These are phyloP conservation scores for Gossypium laxum DNA, from an alignment of 441 rosid genomes.

Conservation along the genomic window DNA sequence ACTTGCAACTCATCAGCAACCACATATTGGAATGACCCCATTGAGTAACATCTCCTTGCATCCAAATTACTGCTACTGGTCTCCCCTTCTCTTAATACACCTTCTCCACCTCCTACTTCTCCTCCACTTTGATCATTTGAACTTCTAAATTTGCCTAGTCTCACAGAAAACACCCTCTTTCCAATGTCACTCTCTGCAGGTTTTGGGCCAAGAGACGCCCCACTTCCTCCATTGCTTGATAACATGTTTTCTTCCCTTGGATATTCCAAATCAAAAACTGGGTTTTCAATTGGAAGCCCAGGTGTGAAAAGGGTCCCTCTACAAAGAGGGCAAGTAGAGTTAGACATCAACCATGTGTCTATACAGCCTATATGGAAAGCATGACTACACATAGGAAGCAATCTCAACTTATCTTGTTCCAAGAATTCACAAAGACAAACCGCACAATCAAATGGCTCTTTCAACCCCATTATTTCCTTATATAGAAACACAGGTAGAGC, in stretches of 20 bases:
- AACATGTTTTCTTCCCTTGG: conserved; percentile 33
- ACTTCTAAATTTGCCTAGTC: conserved; percentile 59
- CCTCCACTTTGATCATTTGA: conserved; percentile 21
- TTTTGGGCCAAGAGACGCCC: conserved; percentile 36
- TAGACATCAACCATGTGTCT: conserved; percentile 63
- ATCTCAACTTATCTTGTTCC: conserved; percentile 42
- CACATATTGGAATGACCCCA: conserved; percentile 61
- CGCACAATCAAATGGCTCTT: conserved; percentile 63
- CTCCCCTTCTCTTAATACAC: conserved; percentile 29
- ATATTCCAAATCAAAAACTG: conserved; percentile 34
- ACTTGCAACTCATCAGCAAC: conserved; percentile 59
- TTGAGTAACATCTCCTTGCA: conserved; percentile 60
- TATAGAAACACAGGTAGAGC: conserved; percentile 56
- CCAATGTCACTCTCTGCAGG: conserved; percentile 48
- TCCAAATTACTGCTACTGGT: conserved; percentile 42
- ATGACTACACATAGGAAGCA: conserved; percentile 57
- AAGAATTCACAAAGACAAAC: conserved; percentile 60
- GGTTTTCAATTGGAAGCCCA: conserved; percentile 38
- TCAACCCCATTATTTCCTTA: conserved; percentile 40
- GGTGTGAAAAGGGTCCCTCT: conserved; percentile 44
- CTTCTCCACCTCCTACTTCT: conserved; percentile 10
- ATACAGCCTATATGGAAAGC: conserved; percentile 63
- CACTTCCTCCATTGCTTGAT: conserved; percentile 25
- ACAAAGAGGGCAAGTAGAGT: conserved; percentile 66
- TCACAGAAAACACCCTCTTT: conserved; percentile 59